A percentile compares a stretch with the other conserved stretches of the same genome.
These are phyloP conservation scores for Diaporthe velutina DNA, from an alignment of 2,329 filamentous ascomycete species.

Conservation along the genomic window DNA sequence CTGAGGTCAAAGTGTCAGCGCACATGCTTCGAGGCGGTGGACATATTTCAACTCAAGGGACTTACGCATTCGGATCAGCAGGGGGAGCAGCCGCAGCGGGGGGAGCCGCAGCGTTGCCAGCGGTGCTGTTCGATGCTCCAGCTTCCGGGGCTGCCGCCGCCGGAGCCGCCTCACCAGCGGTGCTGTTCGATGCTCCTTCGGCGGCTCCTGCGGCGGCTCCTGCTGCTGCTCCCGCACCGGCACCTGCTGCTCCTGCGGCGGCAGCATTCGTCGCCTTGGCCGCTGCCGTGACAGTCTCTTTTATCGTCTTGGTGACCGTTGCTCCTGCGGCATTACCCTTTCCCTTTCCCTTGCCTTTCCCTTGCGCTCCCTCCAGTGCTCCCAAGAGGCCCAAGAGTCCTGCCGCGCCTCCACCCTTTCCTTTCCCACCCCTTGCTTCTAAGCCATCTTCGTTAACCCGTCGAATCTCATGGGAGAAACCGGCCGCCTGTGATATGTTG, in stretches of 20 bases:
- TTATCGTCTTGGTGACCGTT: constrained; percentile 31
- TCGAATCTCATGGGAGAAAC: constrained; percentile 32
- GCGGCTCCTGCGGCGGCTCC: constrained; percentile 3
- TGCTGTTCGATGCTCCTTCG: not conserved
- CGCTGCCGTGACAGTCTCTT: constrained; percentile 24
- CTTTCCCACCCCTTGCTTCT: constrained; percentile 18
- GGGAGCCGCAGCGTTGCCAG: constrained; percentile 33
- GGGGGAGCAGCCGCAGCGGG: constrained; percentile 39
- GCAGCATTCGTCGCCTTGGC: not conserved
- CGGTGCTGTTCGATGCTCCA: constrained; percentile 2
- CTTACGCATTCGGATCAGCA: constrained; percentile 38
- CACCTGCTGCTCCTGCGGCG: constrained; percentile 17
- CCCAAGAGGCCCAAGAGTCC: not conserved
- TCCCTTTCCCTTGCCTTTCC: not conserved
- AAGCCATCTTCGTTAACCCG: not conserved
- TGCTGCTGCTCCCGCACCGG: constrained; percentile 32
- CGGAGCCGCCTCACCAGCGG: constrained; percentile 7
- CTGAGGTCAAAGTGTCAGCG: not conserved
- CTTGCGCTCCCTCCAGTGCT: constrained; percentile 1
- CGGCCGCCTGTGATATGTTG: constrained; percentile 22
- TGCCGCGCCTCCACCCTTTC: not conserved
- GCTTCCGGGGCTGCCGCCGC: constrained; percentile 38
- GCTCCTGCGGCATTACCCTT: not conserved
- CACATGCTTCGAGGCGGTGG: not conserved
- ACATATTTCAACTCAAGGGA: not conserved